These are phyloP conservation scores for Cytospora chrysosperma DNA, from an alignment of 2,329 filamentous ascomycete species.

Conservation along the genomic window DNA sequence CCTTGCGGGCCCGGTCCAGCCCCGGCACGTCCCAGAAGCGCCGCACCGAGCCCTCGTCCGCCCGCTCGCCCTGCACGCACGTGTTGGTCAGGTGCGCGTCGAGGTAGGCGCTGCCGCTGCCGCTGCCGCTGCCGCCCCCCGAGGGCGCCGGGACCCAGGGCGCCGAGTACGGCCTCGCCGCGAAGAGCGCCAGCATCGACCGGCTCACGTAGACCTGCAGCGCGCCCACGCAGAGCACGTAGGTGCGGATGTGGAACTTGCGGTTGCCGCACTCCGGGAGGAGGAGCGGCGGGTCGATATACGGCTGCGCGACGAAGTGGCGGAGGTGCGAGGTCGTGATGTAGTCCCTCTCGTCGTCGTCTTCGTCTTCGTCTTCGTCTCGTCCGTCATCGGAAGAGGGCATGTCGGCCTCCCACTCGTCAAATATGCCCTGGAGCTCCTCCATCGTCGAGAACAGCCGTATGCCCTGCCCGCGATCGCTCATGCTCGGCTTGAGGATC, in stretches of 20 bases:
- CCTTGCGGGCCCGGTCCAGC: conserved; percentile 37
- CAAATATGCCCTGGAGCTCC: conserved; percentile 83
- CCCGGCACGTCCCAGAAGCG: conserved; percentile 68
- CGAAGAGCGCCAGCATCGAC: conserved; percentile 92
- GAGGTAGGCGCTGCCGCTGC: conserved; percentile 49
- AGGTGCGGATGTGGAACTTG: conserved; percentile 95
- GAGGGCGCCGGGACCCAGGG: conserved; percentile 65
- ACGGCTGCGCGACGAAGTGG: conserved; percentile 94
- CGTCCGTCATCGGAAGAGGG: conserved; percentile 67
- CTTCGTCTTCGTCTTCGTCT: conserved; percentile 43
- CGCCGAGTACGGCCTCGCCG: conserved; percentile 67
- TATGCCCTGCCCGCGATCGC: conserved; percentile 91
- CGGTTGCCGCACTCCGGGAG: conserved; percentile 60
- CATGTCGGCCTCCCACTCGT: conserved; percentile 76
- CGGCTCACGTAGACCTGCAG: conserved; percentile 83
- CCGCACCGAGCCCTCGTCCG: conserved; percentile 59
- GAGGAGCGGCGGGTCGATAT: conserved; percentile 85
- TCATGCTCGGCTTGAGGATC: conserved; percentile 98
- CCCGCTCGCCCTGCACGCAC: conserved; percentile 69
- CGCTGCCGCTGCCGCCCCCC: conserved; percentile 9
- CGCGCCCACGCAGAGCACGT: conserved; percentile 78
- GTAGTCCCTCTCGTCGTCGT: conserved; percentile 43
- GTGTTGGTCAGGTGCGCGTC: conserved; percentile 90
- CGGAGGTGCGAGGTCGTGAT: conserved; percentile 88
- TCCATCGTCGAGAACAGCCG: conserved; percentile 82